Conservation (phyloP, 2,329 filamentous ascomycete genomes). For the Neonectria magnoliae region DNA sequence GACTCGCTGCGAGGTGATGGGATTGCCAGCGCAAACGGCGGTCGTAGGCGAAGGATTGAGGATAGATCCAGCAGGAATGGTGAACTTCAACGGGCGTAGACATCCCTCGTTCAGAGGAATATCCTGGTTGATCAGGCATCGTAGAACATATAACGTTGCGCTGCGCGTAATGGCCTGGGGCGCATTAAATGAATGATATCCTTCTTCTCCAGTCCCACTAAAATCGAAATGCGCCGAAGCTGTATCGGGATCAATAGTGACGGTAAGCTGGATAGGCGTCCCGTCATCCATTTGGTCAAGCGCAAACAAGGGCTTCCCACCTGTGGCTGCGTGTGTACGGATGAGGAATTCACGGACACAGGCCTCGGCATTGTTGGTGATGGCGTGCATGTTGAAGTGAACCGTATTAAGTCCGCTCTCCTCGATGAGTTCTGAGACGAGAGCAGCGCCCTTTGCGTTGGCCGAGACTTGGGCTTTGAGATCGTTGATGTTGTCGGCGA, state of each 20-base stretch:
- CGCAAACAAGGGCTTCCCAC: constrained; percentile 19
- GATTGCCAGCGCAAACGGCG: constrained; percentile 86
- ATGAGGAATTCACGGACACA: constrained; percentile 28
- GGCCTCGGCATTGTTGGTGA: constrained; percentile 53
- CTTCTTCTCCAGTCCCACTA: constrained; percentile 45
- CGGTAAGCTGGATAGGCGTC: constrained; percentile 77
- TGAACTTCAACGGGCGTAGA: constrained; percentile 77
- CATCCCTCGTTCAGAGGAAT: constrained; percentile 91
- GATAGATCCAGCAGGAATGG: constrained; percentile 77
- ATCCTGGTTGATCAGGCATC: constrained; percentile 81
- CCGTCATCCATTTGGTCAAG: constrained; percentile 84
- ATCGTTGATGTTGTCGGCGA: constrained; percentile 86
- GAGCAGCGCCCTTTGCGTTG: constrained; percentile 83
- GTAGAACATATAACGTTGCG: constrained; percentile 86
- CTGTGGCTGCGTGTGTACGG: constrained; percentile 25
- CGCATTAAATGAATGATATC: constrained; percentile 47
- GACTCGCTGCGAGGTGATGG: constrained; percentile 56
- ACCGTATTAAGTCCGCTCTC: constrained; percentile 79
- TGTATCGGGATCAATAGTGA: constrained; percentile 74
- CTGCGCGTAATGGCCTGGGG: constrained; percentile 46
- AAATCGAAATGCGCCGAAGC: constrained; percentile 77
- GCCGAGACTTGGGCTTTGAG: constrained; percentile 88
- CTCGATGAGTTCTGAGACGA: constrained; percentile 77
- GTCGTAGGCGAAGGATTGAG: constrained; percentile 68
- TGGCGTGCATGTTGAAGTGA: constrained; percentile 64